These are phyloP conservation scores for Fusarium temperatum DNA, from an alignment of 2,329 filamentous ascomycete genomes.

Conservation along the genomic window DNA sequence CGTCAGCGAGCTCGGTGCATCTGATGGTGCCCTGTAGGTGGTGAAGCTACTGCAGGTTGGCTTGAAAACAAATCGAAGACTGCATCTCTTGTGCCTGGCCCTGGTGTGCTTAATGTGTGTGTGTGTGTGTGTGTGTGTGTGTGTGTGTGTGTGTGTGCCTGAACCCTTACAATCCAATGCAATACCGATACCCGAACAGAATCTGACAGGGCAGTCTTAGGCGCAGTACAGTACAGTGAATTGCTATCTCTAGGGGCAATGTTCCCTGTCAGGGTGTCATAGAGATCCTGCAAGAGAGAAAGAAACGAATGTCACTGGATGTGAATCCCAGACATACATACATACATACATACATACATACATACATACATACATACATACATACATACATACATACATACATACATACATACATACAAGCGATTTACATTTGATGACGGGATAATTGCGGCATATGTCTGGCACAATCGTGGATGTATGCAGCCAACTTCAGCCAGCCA, in stretches of 20 bases:
- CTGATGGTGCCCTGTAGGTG: neutral
- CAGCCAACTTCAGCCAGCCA: neutral
- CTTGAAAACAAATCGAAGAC: neutral
- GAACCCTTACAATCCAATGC: constrained; percentile 18
- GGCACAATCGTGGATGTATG: neutral
- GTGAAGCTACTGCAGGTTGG: constrained; percentile 12
- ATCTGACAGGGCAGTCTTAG: constrained; percentile 7
- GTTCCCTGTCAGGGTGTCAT: constrained; percentile 19
- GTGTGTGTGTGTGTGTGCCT: neutral
- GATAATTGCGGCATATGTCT: constrained; percentile 7
- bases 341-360: neutral
- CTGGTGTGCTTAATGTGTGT: neutral
- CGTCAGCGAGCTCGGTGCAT: constrained; percentile 25
- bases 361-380: neutral
- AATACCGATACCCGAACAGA: constrained; percentile 20
- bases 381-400: neutral
- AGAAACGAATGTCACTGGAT: constrained; percentile 4
- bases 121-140: no score
- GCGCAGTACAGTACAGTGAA: neutral
- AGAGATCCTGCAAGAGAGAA: constrained; percentile 22
- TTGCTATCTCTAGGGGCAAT: neutral
- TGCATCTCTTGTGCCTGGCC: constrained; percentile 14
- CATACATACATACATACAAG: neutral
- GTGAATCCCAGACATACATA: neutral
- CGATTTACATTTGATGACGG: constrained; percentile 19